phyloP scores from a whole-genome alignment of 2,329 filamentous ascomycete species.

The Pestalotiopsis sp. region DNA sequence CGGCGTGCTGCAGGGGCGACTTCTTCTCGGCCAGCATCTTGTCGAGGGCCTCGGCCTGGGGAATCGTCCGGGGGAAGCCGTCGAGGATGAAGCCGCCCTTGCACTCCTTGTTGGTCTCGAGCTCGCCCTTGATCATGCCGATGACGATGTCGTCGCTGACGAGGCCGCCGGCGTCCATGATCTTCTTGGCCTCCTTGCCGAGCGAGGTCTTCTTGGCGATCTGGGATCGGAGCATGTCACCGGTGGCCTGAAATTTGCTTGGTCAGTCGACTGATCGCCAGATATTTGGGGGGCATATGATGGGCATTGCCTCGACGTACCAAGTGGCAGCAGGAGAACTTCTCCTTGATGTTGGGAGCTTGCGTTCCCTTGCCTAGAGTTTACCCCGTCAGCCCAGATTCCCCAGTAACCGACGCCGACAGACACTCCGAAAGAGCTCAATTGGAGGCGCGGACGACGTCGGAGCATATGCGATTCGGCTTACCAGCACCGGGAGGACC shows the following conservation, averaged over 20 bases:
- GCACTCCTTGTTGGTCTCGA: constrained; percentile 93
- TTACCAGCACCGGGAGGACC: constrained; percentile 95
- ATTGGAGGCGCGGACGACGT: background rate
- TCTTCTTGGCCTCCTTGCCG: constrained; percentile 98
- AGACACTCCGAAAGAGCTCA: background rate
- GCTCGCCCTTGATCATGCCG: constrained; percentile 98
- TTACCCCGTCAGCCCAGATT: background rate
- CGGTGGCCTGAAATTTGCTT: constrained; percentile 73
- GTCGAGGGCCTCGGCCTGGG: constrained; percentile 93
- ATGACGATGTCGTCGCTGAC: constrained; percentile 99
- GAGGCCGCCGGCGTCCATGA: constrained; percentile 97
- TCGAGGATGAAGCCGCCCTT: constrained; percentile 99
- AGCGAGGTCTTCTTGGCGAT: constrained; percentile 96
- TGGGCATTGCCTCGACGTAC: constrained; percentile 55
- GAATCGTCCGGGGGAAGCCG: constrained; percentile 95
- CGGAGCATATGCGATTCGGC: constrained; percentile 31
- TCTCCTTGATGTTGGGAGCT: constrained; percentile 97
- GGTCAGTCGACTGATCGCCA: constrained; percentile 12
- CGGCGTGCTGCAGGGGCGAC: constrained; percentile 88
- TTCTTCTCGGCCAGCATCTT: constrained; percentile 80
- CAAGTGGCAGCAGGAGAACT: constrained; percentile 95
- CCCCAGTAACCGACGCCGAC: constrained; percentile 1
- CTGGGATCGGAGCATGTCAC: constrained; percentile 98
- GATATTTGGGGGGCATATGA: background rate
- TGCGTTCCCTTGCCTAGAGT: constrained; percentile 92